Conservation (phyloP, 2,329 filamentous ascomycete species). For the Aspergillus neoniger region DNA sequence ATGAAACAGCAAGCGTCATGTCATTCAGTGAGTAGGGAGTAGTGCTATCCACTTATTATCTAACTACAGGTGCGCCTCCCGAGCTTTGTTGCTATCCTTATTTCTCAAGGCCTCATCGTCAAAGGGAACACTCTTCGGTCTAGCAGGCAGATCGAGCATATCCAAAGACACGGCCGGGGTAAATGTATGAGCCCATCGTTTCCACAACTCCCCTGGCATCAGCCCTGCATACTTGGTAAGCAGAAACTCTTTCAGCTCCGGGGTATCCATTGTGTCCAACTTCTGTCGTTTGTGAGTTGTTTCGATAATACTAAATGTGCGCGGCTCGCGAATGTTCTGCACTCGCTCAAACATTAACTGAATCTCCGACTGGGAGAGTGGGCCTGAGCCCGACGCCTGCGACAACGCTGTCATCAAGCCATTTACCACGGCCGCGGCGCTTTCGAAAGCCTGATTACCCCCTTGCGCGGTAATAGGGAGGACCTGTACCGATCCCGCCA, state of each 20-base stretch:
- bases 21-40: background rate
- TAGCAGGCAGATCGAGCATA: background rate
- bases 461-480: constrained; percentile 30
- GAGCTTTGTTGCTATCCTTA: background rate
- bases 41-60: background rate
- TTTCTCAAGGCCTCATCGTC: background rate
- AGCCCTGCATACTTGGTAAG: constrained; percentile 26
- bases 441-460: constrained; percentile 38
- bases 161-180: background rate
- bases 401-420: background rate
- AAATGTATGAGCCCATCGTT: background rate
- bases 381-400: background rate
- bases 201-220: background rate
- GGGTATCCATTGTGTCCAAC: constrained; percentile 15
- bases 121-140: background rate
- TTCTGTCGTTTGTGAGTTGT: constrained; percentile 1
- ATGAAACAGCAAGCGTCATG: background rate
- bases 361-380: background rate
- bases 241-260: constrained; percentile 11
- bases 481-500: constrained; percentile 10
- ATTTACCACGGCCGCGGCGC: constrained; percentile 30
- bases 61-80: background rate
- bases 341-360: constrained; percentile 9
- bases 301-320: background rate
- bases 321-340: constrained; percentile 5